Percentiles rank a stretch among this genome's conserved stretches.
Evolutionary conservation across 495 filamentous ascomycete genomes (phyloP).

Genomic region (Daldinia grandis): DNA sequence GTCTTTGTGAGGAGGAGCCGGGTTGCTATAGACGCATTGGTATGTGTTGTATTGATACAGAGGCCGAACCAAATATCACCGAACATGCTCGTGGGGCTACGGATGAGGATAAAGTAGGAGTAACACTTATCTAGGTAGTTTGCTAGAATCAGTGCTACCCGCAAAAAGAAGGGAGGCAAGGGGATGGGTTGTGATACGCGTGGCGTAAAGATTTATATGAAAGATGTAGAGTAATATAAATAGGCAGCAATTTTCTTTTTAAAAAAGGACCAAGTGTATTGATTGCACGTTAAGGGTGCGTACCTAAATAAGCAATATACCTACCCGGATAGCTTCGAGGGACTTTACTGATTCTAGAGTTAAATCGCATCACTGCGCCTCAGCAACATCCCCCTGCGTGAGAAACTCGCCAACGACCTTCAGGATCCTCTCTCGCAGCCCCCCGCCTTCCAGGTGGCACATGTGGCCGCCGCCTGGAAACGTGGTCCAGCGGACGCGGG

Average conservation of each 20-base stretch:
- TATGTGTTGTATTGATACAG: neutral
- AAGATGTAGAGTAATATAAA: no score
- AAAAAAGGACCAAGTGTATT: no score
- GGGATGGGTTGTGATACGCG: no score
- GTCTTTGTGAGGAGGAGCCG: no score
- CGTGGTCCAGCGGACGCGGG: neutral
- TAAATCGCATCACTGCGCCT: neutral
- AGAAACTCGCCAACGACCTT: neutral
- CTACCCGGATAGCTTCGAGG: no score
- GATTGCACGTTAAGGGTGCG: no score
- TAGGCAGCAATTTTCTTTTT: no score
- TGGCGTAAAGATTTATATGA: no score
- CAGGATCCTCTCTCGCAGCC: neutral
- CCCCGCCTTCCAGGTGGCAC: neutral
- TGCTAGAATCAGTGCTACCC: no score
- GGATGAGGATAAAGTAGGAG: neutral
- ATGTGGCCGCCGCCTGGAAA: neutral
- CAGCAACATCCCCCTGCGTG: neutral
- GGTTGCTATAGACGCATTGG: neutral
- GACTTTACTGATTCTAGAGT: neutral
- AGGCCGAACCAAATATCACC: no score
- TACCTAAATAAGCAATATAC: no score
- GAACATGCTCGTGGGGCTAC: neutral
- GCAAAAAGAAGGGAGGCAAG: no score
- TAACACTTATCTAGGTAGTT: neutral